Evolutionary conservation across 225 moss, liverwort and hornwort species (phyloP), one percentile per base, ranked within the genome.

Genomic region (Polytrichum commune): DNA sequence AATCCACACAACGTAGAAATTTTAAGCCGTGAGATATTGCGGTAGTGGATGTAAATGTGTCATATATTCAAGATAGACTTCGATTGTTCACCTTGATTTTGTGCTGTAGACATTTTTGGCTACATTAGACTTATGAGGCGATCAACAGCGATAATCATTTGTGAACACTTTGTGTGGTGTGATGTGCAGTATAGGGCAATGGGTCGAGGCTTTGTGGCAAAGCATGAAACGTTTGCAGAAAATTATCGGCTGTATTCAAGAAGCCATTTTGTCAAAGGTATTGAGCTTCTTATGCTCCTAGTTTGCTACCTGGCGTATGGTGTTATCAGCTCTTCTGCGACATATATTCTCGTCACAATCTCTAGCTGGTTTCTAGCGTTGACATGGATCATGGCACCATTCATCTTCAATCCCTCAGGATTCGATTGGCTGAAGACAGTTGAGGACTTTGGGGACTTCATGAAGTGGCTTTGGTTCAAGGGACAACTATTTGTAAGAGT

Each of bases 391-490:
- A 58, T 93, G 72, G 96, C 84, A 26, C 96, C 93, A 18, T 96
- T 93, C 69, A 75, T 93, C 19, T 96, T 96, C 83, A 96, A 96
- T 69, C 96, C 96, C 10, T 96, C 96, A 19, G 96, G 96, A 24
- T 96, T 96, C 63, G 96, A 96, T 64, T 96, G 93, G 93, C 76
- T 91, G 77, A 96, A 96, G 66, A 85, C 93, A 13, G 93, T 96
- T 60, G 90, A 90, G 53, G 96, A 93, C 77, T 93, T 79, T 55
- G 93, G 83, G 23, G 96, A 92, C 61, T 96, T 89, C 77, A 93
- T 89, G 84, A 84, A 82, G 63, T 96, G 96, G 96, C 65, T 93
- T 60, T 96, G 86, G 85, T 93, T 86, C 64, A 88, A 81, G 68
- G 95, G 93, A 30, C 90, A 90, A n/a, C 83, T 91, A 16, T 91